Conservation (phyloP, 1,139 yeast genomes). For the Keqinozyma sinolaborantium region DNA sequence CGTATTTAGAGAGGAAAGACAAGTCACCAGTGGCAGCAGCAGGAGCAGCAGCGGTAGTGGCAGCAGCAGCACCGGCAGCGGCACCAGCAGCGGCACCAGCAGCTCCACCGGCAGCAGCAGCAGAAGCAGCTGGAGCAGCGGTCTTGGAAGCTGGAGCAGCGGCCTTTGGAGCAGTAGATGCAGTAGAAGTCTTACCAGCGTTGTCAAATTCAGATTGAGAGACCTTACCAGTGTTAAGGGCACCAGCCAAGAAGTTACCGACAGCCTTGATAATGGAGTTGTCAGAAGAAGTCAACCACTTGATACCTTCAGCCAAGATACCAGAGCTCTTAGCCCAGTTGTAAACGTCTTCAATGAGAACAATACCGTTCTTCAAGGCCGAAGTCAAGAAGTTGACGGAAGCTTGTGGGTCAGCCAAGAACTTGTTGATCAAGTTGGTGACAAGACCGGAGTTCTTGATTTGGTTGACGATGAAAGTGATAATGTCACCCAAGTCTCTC, state of each 20-base stretch:
- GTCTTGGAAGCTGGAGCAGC: conserved; percentile 11
- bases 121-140: conserved; percentile 8
- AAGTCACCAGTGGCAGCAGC: conserved; percentile 12
- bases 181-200: conserved; percentile 19
- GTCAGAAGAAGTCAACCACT: conserved; percentile 28
- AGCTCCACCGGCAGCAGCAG: conserved; percentile 7
- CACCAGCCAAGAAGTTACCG: conserved; percentile 19
- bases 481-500: conserved; percentile 34
- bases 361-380: conserved; percentile 32
- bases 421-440: conserved; percentile 26
- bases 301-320: conserved; percentile 27
- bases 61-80: conserved; percentile 7
- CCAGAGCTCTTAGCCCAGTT: conserved; percentile 40
- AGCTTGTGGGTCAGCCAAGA: conserved; percentile 35
- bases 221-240: conserved; percentile 24
- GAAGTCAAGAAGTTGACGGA: conserved; percentile 30
- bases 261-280: conserved; percentile 14
- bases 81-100: conserved; percentile 7
- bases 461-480: conserved; percentile 23
- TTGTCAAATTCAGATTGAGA: conserved; percentile 24
- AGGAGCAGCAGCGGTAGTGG: conserved; percentile 15
- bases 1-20: conserved; percentile 14
- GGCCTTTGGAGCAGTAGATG: conserved; percentile 8
- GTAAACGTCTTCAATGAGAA: conserved; percentile 33
- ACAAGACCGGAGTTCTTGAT: conserved; percentile 38